phyloP scores from a whole-genome alignment of 345 rosid species.

The Populus nigra region DNA sequence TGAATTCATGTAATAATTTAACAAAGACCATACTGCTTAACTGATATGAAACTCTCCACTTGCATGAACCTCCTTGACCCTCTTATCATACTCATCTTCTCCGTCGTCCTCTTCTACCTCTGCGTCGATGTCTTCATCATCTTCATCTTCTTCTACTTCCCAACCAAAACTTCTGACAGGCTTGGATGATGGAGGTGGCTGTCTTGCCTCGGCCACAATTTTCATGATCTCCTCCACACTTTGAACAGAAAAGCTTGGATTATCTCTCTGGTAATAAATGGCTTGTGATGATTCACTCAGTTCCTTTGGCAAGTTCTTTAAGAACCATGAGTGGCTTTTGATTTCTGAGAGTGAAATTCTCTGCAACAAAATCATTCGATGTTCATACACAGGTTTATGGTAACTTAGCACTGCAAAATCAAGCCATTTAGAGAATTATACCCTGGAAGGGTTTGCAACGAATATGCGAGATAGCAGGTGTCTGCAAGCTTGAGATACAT shows the following conservation, averaged over 20 bases:
- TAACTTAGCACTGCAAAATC: neutral
- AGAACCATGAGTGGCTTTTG: constrained; percentile 77
- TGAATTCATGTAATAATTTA: constrained; percentile 2
- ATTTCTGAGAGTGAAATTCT: constrained; percentile 29
- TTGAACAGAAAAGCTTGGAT: constrained; percentile 70
- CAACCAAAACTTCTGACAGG: constrained; percentile 63
- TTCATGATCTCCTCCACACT: constrained; percentile 85
- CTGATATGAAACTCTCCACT: constrained; percentile 66
- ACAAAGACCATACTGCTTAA: constrained; percentile 16
- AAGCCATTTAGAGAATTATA: constrained; percentile 23
- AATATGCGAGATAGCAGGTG: constrained; percentile 80
- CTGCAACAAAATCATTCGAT: constrained; percentile 2
- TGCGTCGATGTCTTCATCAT: constrained; percentile 54
- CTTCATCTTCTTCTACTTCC: constrained; percentile 48
- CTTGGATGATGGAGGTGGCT: constrained; percentile 50
- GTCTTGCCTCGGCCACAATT: constrained; percentile 88
- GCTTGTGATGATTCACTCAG: constrained; percentile 77
- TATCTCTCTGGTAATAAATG: constrained; percentile 65
- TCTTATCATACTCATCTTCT: constrained; percentile 89
- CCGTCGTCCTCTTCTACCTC: constrained; percentile 61
- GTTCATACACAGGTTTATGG: neutral
- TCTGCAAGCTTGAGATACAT: constrained; percentile 73
- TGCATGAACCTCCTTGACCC: constrained; percentile 83
- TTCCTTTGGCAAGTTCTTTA: constrained; percentile 91
- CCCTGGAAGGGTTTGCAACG: constrained; percentile 69